These are phyloP conservation scores for Pythium monospermum DNA, from an alignment of 352 stramenopile genomes.

Conservation along the genomic window DNA sequence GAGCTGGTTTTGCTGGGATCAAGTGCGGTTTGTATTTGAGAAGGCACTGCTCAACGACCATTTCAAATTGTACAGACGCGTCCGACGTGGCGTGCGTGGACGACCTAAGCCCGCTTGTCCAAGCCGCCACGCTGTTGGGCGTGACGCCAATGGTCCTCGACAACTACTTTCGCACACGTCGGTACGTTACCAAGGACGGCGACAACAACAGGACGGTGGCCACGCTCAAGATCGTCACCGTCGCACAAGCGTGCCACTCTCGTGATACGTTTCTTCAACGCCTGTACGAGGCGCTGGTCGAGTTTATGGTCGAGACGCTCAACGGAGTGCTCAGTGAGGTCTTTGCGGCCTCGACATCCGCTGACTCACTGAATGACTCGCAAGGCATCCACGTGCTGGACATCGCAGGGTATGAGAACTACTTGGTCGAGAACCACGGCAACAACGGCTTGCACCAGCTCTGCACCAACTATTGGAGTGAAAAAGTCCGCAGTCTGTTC, in stretches of 20 bases:
- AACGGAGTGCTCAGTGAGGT: constrained; percentile 79
- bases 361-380: constrained; percentile 74
- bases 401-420: constrained; percentile 71
- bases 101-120: constrained; percentile 54
- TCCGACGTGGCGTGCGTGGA: no score
- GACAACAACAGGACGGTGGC: constrained; percentile 69
- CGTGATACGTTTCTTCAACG: constrained; percentile 76
- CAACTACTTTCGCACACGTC: constrained; percentile 81
- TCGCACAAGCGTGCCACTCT: constrained; percentile 62
- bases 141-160: constrained; percentile 77
- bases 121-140: constrained; percentile 65
- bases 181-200: constrained; percentile 73
- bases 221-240: constrained; percentile 77
- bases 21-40: no score
- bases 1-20: no score
- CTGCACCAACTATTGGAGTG: constrained; percentile 83
- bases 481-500: constrained; percentile 81
- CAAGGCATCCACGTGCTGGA: constrained; percentile 81
- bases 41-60: no score
- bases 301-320: constrained; percentile 73
- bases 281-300: constrained; percentile 74
- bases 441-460: constrained; percentile 75
- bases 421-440: constrained; percentile 29
- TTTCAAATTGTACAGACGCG: no score
- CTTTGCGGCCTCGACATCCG: constrained; percentile 81